These are phyloP conservation scores for Lathyrus tuberosus DNA, from an alignment of 306 rosid species.

Conservation along the genomic window DNA sequence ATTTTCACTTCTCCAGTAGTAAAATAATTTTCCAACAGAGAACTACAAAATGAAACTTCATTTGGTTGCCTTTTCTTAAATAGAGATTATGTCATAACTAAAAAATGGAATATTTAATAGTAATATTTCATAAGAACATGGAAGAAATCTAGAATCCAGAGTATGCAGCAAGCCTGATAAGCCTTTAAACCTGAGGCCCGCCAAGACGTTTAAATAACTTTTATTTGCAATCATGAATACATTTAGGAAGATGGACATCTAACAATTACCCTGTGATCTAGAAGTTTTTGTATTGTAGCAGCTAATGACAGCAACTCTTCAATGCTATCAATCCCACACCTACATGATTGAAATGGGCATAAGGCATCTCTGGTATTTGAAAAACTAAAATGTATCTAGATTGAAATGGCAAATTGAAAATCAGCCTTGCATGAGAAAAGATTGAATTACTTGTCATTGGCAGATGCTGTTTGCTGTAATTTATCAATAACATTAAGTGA, in stretches of 20 bases:
- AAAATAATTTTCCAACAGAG: conserved; percentile 3
- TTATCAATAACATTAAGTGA: conserved; percentile 73
- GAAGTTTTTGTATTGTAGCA: conserved; percentile 66
- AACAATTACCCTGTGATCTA: conserved; percentile 64
- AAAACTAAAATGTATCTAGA: conserved; percentile 22
- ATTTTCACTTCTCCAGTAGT: conserved; percentile 8
- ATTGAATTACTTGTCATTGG: conserved; percentile 57
- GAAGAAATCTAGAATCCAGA: conserved; percentile 12
- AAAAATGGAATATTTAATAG: conserved; percentile 26
- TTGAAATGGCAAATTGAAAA: conserved; percentile 39
- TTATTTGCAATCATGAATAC: conserved; percentile 16
- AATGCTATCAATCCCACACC: conserved; percentile 51
- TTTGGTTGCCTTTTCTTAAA: conserved; percentile 20
- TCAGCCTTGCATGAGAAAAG: conserved; percentile 27
- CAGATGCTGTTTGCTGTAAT: conserved; percentile 56
- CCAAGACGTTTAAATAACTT: conserved; percentile 9
- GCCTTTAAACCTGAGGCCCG: conserved; percentile 27
- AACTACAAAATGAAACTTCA: conserved; percentile 30
- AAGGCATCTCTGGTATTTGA: conserved; percentile 39
- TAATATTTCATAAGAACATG: conserved; percentile 12
- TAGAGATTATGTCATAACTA: not conserved
- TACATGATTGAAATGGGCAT: conserved; percentile 44
- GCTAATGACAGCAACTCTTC: conserved; percentile 56
- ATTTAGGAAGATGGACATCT: conserved; percentile 31
- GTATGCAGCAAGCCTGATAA: conserved; percentile 22